Conservation (phyloP, 1,284 basidiomycete genomes). For the Cryptococcus depauperatus region DNA sequence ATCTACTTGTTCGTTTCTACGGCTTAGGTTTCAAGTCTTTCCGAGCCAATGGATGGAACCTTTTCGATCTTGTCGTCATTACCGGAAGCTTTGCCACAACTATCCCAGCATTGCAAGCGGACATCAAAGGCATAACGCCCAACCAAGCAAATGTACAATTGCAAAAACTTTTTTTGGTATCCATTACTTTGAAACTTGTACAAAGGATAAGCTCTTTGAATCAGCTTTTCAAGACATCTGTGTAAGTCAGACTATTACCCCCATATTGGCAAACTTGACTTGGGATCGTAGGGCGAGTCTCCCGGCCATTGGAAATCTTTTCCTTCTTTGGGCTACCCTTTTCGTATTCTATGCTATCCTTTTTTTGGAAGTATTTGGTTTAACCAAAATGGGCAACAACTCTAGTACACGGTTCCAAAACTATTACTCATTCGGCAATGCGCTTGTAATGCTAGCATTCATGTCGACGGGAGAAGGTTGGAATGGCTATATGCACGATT, state of each 20-base stretch:
- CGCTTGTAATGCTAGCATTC: constrained; percentile 71
- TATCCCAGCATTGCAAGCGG: constrained; percentile 57
- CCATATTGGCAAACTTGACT: not conserved
- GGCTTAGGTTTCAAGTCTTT: constrained; percentile 83
- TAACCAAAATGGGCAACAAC: constrained; percentile 73
- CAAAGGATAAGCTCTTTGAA: constrained; percentile 84
- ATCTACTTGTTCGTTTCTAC: constrained; percentile 67
- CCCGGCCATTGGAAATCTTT: constrained; percentile 75
- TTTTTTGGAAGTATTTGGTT: constrained; percentile 82
- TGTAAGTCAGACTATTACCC: constrained; percentile 56
- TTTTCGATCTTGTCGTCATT: constrained; percentile 81
- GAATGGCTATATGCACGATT: constrained; percentile 95
- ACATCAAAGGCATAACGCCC: constrained; percentile 13
- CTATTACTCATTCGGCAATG: constrained; percentile 69
- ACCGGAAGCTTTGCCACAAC: constrained; percentile 78
- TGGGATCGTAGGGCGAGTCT: constrained; percentile 60
- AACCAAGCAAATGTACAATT: constrained; percentile 53
- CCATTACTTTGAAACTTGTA: constrained; percentile 88
- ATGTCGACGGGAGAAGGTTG: constrained; percentile 66
- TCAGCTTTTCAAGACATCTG: constrained; percentile 91
- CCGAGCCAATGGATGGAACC: constrained; percentile 80
- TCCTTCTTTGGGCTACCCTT: constrained; percentile 82
- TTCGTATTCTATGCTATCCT: constrained; percentile 91
- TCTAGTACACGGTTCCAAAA: constrained; percentile 67
- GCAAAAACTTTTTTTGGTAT: constrained; percentile 90